Evolutionary conservation across 768 basidiomycete species (phyloP).

Genomic region (Piloderma croceum): DNA sequence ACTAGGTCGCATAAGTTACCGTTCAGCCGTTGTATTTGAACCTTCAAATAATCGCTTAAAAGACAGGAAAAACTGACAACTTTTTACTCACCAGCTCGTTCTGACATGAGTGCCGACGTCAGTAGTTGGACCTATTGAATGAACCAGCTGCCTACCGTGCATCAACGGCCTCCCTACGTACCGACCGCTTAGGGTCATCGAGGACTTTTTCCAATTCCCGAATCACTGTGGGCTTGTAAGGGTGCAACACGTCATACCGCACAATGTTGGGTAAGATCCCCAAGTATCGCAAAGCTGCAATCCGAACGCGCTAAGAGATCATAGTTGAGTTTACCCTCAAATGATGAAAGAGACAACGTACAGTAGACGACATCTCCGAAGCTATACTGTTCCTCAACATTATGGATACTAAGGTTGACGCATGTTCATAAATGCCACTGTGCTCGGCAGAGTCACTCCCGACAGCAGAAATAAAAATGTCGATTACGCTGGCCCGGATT

Average conservation of each 20-base stretch:
- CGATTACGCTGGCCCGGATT: conserved; percentile 75
- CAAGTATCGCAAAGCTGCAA: conserved; percentile 70
- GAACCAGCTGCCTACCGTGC: conserved; percentile 40
- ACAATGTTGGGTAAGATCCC: conserved; percentile 68
- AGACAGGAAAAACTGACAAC: neutral
- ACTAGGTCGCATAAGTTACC: too few species aligned
- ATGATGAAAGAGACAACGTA: conserved; percentile 26
- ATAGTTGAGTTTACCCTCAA: neutral
- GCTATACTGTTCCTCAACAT: conserved; percentile 64
- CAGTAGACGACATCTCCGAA: conserved; percentile 49
- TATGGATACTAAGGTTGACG: conserved; percentile 58
- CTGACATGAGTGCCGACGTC: too few species aligned
- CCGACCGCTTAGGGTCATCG: conserved; percentile 84
- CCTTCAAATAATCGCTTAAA: conserved; percentile 1
- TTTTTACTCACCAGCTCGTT: neutral
- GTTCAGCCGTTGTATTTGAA: conserved; percentile 12
- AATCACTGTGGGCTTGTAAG: conserved; percentile 67
- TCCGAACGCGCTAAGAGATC: conserved; percentile 59
- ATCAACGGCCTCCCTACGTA: conserved; percentile 86
- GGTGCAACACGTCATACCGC: conserved; percentile 79
- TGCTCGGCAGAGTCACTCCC: conserved; percentile 47
- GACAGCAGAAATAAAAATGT: conserved; percentile 68
- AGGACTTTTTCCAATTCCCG: conserved; percentile 68
- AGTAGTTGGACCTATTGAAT: too few species aligned
- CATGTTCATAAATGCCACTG: conserved; percentile 59